Evolutionary conservation across 1,139 yeast genomes (phyloP).

Genomic region (Trichomonascaceae sp.): DNA sequence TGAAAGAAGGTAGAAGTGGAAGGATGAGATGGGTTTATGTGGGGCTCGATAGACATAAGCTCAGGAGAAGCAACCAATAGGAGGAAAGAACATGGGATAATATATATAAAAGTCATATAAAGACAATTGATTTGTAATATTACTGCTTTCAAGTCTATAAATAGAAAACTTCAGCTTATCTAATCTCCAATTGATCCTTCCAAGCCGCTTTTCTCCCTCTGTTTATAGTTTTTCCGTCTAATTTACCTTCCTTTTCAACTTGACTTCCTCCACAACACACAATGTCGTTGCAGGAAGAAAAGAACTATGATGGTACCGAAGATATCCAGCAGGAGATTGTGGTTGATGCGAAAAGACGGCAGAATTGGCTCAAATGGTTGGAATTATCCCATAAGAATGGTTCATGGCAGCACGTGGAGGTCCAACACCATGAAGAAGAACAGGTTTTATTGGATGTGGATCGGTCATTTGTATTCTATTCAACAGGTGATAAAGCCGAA

Average conservation of each 20-base stretch:
- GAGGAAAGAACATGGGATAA: no score
- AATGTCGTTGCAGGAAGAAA: slow-evolving; percentile 4
- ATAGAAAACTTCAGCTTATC: not conserved
- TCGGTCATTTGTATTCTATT: slow-evolving; percentile 49
- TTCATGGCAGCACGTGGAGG: slow-evolving; percentile 1
- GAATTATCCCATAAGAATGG: not conserved
- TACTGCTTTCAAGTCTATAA: no score
- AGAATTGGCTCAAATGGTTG: slow-evolving; percentile 21
- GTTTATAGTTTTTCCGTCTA: not conserved
- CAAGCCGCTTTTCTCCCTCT: not conserved
- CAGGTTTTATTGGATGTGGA: slow-evolving; percentile 76
- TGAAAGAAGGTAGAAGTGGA: not conserved
- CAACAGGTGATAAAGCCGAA: slow-evolving; percentile 16
- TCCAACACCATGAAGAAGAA: slow-evolving; percentile 60
- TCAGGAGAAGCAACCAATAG: not conserved
- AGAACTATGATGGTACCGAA: slow-evolving; percentile 3
- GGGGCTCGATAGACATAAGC: not conserved
- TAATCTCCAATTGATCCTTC: not conserved
- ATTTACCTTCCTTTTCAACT: not conserved
- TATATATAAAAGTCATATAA: no score
- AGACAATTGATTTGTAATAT: not conserved
- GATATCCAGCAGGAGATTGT: not conserved
- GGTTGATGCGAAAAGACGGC: not conserved
- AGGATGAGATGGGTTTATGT: not conserved
- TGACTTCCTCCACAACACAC: not conserved